A percentile compares a stretch with the other conserved stretches of the same genome.
Evolutionary conservation across 805 yeast species (phyloP).

Genomic region (Wickerhamiella musiphila): DNA sequence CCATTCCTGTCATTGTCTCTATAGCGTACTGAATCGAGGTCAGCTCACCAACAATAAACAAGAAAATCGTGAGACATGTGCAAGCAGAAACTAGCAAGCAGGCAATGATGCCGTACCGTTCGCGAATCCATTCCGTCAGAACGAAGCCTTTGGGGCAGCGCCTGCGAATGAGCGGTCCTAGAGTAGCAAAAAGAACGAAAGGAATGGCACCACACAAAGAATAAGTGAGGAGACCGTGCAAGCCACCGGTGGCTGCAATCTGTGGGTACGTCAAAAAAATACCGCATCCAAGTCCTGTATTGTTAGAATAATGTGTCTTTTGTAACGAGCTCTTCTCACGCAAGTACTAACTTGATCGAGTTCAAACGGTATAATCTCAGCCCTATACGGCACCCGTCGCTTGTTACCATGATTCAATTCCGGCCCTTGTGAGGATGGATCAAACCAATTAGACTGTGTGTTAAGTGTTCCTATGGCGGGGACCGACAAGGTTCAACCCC

Average conservation of each 20-base stretch:
- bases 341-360: slow-evolving; percentile 74
- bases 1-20: slow-evolving; percentile 56
- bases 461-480: no score
- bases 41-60: slow-evolving; percentile 76
- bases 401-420: no score
- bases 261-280: slow-evolving; percentile 71
- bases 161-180: slow-evolving; percentile 66
- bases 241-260: slow-evolving; percentile 70
- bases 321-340: slow-evolving; percentile 43
- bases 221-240: slow-evolving; percentile 75
- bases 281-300: slow-evolving; percentile 72
- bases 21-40: slow-evolving; percentile 66
- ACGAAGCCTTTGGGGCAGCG: slow-evolving; percentile 83
- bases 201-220: slow-evolving; percentile 70
- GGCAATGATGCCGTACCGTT: slow-evolving; percentile 55
- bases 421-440: no score
- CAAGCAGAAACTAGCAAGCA: slow-evolving; percentile 63
- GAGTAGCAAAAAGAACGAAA: slow-evolving; percentile 59
- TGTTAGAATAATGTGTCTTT: slow-evolving; percentile 5
- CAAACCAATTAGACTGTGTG: no score
- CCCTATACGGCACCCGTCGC: slow-evolving; percentile 22
- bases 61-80: slow-evolving; percentile 67
- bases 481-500: no score
- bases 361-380: slow-evolving; percentile 62
- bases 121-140: slow-evolving; percentile 85